A percentile compares a stretch with the other conserved stretches of the same genome.
Conservation (phyloP, 108 stramenopile genomes). For the Stephanodiscus triporus region DNA sequence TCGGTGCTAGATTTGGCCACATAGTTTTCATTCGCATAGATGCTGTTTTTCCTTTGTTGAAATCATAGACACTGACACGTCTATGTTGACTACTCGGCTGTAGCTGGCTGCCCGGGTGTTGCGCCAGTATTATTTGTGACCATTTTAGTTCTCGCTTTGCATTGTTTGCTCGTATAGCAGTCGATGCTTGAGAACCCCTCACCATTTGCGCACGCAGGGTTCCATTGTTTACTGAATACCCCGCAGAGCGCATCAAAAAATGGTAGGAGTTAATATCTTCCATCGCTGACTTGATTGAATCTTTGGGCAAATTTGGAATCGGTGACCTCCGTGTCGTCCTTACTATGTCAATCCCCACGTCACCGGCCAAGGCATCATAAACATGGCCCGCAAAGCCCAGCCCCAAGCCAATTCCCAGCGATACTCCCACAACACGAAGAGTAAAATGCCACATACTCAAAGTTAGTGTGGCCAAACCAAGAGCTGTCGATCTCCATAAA, state of each 20-base stretch:
- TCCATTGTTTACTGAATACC: conserved; percentile 32
- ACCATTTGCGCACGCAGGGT: conserved; percentile 48
- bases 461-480: conserved; percentile 11
- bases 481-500: background rate
- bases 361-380: conserved; percentile 57
- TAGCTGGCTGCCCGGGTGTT: background rate
- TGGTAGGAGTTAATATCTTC: conserved; percentile 48
- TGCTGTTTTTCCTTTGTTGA: conserved; percentile 38
- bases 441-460: conserved; percentile 23
- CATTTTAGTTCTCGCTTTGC: conserved; percentile 3
- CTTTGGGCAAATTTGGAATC: conserved; percentile 13
- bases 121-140: background rate
- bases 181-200: conserved; percentile 33
- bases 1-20: conserved; percentile 72
- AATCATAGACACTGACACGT: conserved; percentile 27
- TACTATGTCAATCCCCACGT: conserved; percentile 7
- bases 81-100: background rate
- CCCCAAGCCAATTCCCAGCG: conserved; percentile 75
- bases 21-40: conserved; percentile 50
- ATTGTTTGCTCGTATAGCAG: conserved; percentile 19
- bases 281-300: background rate
- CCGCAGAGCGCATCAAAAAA: conserved; percentile 38
- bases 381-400: conserved; percentile 76
- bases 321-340: conserved; percentile 13
- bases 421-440: conserved; percentile 48